A percentile compares a stretch with the other conserved stretches of the same genome.
Evolutionary conservation across 495 filamentous ascomycete species (phyloP).

Genomic region (Penicillium ucsense): DNA sequence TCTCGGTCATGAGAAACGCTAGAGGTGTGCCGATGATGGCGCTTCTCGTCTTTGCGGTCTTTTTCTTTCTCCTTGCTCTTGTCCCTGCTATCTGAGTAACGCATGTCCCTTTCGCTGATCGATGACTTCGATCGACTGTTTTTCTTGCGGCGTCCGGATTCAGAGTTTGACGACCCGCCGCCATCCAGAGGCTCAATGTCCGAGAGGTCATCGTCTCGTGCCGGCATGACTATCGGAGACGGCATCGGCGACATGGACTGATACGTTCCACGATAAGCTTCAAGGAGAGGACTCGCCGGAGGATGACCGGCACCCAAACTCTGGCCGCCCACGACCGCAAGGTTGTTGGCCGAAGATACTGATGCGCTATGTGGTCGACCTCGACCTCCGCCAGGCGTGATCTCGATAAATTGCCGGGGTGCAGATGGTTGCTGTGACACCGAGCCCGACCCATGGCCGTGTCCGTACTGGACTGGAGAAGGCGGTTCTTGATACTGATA

Average conservation of each 20-base stretch:
- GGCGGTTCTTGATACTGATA: too few species aligned
- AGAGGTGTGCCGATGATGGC: conserved; percentile 22
- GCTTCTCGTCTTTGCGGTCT: conserved; percentile 24
- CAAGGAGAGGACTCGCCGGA: conserved; percentile 74
- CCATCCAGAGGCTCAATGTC: conserved; percentile 37
- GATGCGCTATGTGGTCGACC: conserved; percentile 29
- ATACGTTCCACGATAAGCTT: conserved; percentile 90
- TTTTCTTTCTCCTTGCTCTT: conserved; percentile 17
- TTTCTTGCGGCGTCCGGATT: conserved; percentile 24
- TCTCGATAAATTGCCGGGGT: conserved; percentile 32
- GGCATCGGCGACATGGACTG: conserved; percentile 95
- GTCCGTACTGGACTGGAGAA: background rate
- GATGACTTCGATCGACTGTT: conserved; percentile 20
- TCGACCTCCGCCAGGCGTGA: conserved; percentile 28
- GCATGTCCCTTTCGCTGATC: conserved; percentile 12
- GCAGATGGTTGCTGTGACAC: background rate
- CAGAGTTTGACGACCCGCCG: conserved; percentile 18
- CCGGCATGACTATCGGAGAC: conserved; percentile 50
- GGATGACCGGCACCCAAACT: conserved; percentile 29
- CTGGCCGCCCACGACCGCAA: conserved; percentile 17
- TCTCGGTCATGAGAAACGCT: background rate
- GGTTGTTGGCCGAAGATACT: conserved; percentile 31
- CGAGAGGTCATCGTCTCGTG: conserved; percentile 40
- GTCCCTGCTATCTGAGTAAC: conserved; percentile 11
- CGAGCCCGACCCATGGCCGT: background rate